These are phyloP conservation scores for Raphanus raphanistrum DNA, from an alignment of 345 rosid genomes.

Conservation along the genomic window DNA sequence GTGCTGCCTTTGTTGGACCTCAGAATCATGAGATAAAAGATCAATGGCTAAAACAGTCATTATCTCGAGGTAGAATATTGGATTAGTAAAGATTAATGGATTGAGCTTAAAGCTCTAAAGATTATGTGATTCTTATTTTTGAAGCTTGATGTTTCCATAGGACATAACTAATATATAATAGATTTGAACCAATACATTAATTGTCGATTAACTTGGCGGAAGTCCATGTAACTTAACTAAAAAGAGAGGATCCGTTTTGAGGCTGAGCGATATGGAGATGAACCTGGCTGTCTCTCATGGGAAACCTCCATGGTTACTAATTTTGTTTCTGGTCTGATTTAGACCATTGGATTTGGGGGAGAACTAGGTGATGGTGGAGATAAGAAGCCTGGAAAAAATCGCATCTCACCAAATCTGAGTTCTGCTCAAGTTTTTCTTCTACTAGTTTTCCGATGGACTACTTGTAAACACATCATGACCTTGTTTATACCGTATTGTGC, in stretches of 20 bases:
- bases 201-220: slow-evolving; percentile 29
- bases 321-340: slow-evolving; percentile 51
- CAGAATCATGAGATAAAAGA: no score
- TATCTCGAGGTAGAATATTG: no score
- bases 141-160: no score
- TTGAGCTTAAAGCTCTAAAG: no score
- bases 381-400: slow-evolving; percentile 16
- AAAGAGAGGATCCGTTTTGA: slow-evolving; percentile 49
- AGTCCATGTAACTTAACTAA: slow-evolving; percentile 37
- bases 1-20: no score
- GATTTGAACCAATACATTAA: no score
- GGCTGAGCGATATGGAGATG: slow-evolving; percentile 50
- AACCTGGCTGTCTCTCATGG: slow-evolving; percentile 59
- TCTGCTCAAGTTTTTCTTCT: neutral
- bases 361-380: slow-evolving; percentile 10
- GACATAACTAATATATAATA: no score
- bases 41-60: no score
- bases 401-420: slow-evolving; percentile 24
- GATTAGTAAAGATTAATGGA: no score
- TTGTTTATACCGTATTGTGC: neutral
- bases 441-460: neutral
- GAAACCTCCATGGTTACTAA: slow-evolving; percentile 33
- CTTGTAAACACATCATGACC: slow-evolving; percentile 6
- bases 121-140: no score
- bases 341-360: slow-evolving; percentile 28